phyloP scores from a whole-genome alignment of 805 yeast species.

The Hermanozyma aechmeae region DNA sequence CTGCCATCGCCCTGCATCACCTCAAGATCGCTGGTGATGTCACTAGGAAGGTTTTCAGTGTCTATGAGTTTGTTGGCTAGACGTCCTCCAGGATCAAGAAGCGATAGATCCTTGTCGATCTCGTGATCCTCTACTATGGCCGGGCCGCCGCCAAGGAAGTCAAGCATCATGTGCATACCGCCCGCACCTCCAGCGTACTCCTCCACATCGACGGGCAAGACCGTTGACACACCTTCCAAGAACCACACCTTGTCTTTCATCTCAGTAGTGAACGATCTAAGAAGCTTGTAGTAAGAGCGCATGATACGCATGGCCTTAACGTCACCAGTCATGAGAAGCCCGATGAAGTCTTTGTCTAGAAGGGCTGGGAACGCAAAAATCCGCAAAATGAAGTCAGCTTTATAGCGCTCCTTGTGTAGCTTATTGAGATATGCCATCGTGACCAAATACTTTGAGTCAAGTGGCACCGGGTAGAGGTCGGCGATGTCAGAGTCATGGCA shows the following conservation, averaged over 20 bases:
- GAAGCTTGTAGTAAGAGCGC: slow-evolving; percentile 76
- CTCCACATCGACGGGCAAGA: slow-evolving; percentile 86
- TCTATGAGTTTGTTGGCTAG: slow-evolving; percentile 41
- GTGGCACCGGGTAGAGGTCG: slow-evolving; percentile 79
- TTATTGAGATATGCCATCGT: slow-evolving; percentile 81
- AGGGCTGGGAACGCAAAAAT: slow-evolving; percentile 92
- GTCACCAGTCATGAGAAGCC: slow-evolving; percentile 77
- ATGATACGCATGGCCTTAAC: slow-evolving; percentile 82
- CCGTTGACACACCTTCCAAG: slow-evolving; percentile 72
- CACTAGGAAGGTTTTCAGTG: slow-evolving; percentile 49
- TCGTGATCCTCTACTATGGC: slow-evolving; percentile 29
- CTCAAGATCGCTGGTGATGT: slow-evolving; percentile 40
- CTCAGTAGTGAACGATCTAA: slow-evolving; percentile 74
- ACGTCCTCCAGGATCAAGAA: slow-evolving; percentile 35
- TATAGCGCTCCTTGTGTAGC: slow-evolving; percentile 69
- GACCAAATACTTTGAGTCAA: slow-evolving; percentile 77
- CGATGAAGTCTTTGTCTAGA: slow-evolving; percentile 70
- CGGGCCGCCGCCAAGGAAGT: slow-evolving; percentile 66
- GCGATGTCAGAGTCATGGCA: slow-evolving; percentile 83
- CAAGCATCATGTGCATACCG: slow-evolving; percentile 88
- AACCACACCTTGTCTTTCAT: slow-evolving; percentile 92
- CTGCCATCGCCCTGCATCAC: slow-evolving; percentile 41
- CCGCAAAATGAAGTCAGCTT: slow-evolving; percentile 77
- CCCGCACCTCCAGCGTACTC: slow-evolving; percentile 81
- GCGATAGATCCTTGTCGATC: slow-evolving; percentile 28